Evolutionary conservation across 192 early-diverging fungal genomes (phyloP).

Genomic region (Jimgerdemannia lactiflua): DNA sequence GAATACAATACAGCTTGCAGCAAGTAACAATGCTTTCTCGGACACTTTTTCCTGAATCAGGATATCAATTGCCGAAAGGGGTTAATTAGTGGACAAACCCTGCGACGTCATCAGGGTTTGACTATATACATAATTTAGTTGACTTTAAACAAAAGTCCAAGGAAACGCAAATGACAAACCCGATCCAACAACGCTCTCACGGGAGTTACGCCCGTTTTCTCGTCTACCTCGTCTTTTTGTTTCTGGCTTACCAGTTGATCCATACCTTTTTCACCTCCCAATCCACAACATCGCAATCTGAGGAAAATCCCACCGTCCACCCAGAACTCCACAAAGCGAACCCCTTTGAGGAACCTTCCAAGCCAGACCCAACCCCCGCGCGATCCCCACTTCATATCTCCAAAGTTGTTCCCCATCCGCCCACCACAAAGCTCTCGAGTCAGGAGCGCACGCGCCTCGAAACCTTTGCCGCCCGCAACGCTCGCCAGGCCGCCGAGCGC

Average conservation of each 20-base stretch:
- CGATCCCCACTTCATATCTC: background rate
- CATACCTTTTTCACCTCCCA: background rate
- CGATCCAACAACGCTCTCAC: background rate
- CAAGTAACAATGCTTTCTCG: no score
- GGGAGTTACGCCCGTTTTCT: background rate
- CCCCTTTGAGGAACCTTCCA: background rate
- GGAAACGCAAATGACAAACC: background rate
- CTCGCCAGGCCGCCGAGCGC: background rate
- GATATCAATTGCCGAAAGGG: no score
- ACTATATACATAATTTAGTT: no score
- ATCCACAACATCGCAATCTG: background rate
- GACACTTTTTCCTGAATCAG: no score
- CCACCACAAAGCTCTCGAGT: background rate
- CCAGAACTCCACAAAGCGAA: background rate
- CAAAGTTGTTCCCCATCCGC: background rate
- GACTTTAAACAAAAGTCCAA: no score
- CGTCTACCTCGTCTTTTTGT: background rate
- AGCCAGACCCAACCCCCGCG: background rate
- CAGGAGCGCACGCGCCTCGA: background rate
- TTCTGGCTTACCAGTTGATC: background rate
- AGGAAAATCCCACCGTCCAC: background rate
- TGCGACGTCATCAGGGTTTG: no score
- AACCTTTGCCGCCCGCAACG: background rate
- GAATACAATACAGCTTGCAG: no score
- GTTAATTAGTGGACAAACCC: no score